Base-by-base conservation (phyloP, 805 yeast genomes). In the Candida sphagnicola region DNA sequence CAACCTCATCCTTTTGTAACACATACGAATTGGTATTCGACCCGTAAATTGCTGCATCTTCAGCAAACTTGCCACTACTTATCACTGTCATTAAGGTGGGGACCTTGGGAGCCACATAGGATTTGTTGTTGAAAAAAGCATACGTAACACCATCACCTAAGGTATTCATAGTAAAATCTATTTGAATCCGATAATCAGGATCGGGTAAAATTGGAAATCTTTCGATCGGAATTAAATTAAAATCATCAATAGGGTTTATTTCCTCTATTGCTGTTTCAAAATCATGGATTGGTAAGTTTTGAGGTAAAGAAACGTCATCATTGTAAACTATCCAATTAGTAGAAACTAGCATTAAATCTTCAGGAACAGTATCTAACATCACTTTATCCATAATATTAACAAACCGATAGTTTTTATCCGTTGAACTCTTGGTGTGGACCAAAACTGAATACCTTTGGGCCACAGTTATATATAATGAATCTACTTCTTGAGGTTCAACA, bases 371-470 rank as follows among this genome's bases (percentile, higher is more conserved):
- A 70, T 93, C 99, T 58, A 90, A 74, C 95, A 93, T 85, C 45
- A 75, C 78, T 45, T 77, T 76, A 58, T 93, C 98, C 41, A 86
- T 75, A 47, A 77, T 70, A 63, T 86, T 88, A 75, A 86, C 82
- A 55, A 93, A 78, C 38, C 95, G 89, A 59, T 69, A 91, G 62
- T 90, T 89, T 44, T 62, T 71, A 35, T 68, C 61, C 13, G 83
- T 64, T 38, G 70, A 71, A 45, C 72, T 67, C 66, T 84, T 85
- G 42, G 97, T 88, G 37, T 73, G 77, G 46, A 93, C 56, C 53
- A 93, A 70, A 8, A 88, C 81, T 18, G 90, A 76, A 65, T 87
- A 89, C 54, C 99, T 82, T 69, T 93, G 99, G 31, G 97, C 98
- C 39, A 80, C 89, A 8, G 95, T 78, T 52, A 93, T 75, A 62